Percentiles rank a stretch among this genome's conserved stretches.
phyloP scores from a whole-genome alignment of 305 asterid genomes.

The Andrographis paniculata region DNA sequence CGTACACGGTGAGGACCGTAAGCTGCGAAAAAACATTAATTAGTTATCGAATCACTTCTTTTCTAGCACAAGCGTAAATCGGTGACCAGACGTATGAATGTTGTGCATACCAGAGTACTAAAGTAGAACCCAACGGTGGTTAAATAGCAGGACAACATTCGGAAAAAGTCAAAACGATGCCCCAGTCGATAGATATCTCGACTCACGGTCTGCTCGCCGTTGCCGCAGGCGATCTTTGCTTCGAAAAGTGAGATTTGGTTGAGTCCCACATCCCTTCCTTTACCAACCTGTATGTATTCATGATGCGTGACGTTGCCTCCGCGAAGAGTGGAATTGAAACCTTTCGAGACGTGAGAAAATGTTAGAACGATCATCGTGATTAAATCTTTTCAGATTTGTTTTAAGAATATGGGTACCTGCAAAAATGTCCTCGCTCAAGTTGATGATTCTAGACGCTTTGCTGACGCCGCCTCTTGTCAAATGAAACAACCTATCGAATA shows the following conservation, averaged over 20 bases:
- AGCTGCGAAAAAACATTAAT: slow-evolving; percentile 45
- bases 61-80: no score
- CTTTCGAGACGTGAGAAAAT: slow-evolving; percentile 27
- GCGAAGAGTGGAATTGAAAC: slow-evolving; percentile 96
- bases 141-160: slow-evolving; percentile 87
- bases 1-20: slow-evolving; percentile 75
- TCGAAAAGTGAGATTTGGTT: slow-evolving; percentile 88
- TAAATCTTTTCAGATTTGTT: slow-evolving; percentile 12
- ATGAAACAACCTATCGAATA: slow-evolving; percentile 92
- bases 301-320: slow-evolving; percentile 98
- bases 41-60: slow-evolving; percentile 18
- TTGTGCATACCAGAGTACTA: slow-evolving; percentile 72
- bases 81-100: no score
- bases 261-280: slow-evolving; percentile 97
- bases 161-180: slow-evolving; percentile 95
- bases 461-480: slow-evolving; percentile 94
- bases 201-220: slow-evolving; percentile 93
- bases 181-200: slow-evolving; percentile 95
- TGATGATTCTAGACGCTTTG: slow-evolving; percentile 87
- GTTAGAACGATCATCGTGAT: slow-evolving; percentile 14
- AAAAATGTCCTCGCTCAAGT: slow-evolving; percentile 91
- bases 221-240: slow-evolving; percentile 95
- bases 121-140: slow-evolving; percentile 94
- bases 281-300: slow-evolving; percentile 97
- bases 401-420: slow-evolving; percentile 57